Base-by-base conservation (phyloP, 805 yeast species). In the Candida ficus region DNA sequence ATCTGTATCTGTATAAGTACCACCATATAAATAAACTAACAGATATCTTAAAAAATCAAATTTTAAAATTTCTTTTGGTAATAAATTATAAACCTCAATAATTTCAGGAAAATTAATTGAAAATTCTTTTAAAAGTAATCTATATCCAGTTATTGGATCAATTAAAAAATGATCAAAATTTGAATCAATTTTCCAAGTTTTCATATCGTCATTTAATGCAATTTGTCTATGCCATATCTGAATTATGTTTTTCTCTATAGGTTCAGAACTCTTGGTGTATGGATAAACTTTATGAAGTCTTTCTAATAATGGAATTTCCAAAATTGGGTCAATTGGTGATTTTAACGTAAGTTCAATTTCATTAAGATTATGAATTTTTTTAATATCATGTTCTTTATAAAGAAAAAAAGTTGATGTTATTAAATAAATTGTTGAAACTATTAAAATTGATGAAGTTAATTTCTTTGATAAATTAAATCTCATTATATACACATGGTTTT, bases 1-100 rank as follows among this genome's bases (percentile, higher is more conserved):
- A 53, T 78, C 84, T 28, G 77, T 73, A 53, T 78, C 83, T 4
- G 81, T 71, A 50, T 78, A 78, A 11, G 75, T 68, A 14, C 84
- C 84, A 35, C 84, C 84, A 34, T 62, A 58, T 4, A 78, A 67
- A 44, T 54, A 76, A 6, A 77, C 49, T 7, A 75, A 63, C 44
- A 76, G 58, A 52, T 77, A 78, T 39, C 79, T 64, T 56, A 77
- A 67, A 44, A 77, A 76, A 50, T 78, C 83, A 62, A 68, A 73
- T 46, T 63, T 65, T 27, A 78, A 58, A 28, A 78, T 71, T 17
- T 69, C 73, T 50, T 75, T 73, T 1, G 83, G 83, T 45, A 78
- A 53, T 6, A 50, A 47, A 42, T 68, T 68, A 50, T 65, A 74
- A 3, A 80, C 71, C 29, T 70, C 73, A n/a, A 74, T 57, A 32